Percentiles rank a stretch among this genome's conserved stretches.
phyloP scores from a whole-genome alignment of 495 filamentous ascomycete genomes.

The Achaetomiella virescens region DNA sequence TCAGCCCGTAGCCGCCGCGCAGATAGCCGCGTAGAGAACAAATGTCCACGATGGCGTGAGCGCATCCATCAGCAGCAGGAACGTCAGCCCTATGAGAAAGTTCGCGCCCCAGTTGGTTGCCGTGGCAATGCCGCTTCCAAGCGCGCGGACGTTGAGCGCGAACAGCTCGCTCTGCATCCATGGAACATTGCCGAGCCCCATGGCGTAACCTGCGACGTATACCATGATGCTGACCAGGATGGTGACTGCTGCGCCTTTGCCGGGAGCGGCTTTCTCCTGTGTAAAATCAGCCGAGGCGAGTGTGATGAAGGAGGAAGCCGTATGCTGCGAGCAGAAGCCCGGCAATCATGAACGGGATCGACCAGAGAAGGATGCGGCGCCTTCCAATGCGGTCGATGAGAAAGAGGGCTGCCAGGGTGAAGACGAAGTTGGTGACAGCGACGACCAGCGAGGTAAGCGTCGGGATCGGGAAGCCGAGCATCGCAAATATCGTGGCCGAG shows the following conservation, averaged over 20 bases:
- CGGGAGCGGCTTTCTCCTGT: slow-evolving; percentile 10
- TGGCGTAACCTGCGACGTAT: slow-evolving; percentile 81
- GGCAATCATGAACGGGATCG: slow-evolving; percentile 75
- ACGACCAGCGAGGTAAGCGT: slow-evolving; percentile 77
- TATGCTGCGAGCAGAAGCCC: slow-evolving; percentile 62
- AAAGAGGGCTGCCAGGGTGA: slow-evolving; percentile 69
- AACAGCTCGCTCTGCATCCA: slow-evolving; percentile 95
- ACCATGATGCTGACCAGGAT: slow-evolving; percentile 67
- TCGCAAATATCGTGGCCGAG: slow-evolving; percentile 79
- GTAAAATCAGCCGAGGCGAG: slow-evolving; percentile 27
- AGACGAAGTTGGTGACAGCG: slow-evolving; percentile 75
- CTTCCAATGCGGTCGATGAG: slow-evolving; percentile 78
- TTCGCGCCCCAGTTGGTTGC: slow-evolving; percentile 87
- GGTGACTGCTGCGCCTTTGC: slow-evolving; percentile 39
- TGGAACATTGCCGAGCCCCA: slow-evolving; percentile 85
- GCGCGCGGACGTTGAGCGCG: slow-evolving; percentile 69
- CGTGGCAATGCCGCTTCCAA: slow-evolving; percentile 78
- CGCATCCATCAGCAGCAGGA: slow-evolving; percentile 77
- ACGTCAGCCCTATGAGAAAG: slow-evolving; percentile 80
- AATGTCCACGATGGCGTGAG: slow-evolving; percentile 75
- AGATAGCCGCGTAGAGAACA: slow-evolving; percentile 64
- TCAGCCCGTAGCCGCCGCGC: slow-evolving; percentile 57
- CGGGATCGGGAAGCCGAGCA: slow-evolving; percentile 72
- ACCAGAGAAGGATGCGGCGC: slow-evolving; percentile 72
- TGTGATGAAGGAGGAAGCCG: slow-evolving; percentile 58